These are phyloP conservation scores for Graphilbum ipis-grandicollis DNA, from an alignment of 2,329 filamentous ascomycete genomes.

Conservation along the genomic window DNA sequence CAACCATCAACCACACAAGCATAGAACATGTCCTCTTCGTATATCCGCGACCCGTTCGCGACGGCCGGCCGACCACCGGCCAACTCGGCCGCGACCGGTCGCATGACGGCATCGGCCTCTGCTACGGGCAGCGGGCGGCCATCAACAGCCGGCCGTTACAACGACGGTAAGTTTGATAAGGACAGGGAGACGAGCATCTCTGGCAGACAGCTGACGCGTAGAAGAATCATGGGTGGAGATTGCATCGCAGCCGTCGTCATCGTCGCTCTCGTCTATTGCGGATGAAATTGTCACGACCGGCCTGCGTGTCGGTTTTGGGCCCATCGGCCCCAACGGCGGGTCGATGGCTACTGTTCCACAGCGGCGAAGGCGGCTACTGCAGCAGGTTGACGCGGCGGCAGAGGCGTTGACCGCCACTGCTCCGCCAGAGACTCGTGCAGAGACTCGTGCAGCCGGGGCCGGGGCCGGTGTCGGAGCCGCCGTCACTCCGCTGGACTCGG, in stretches of 20 bases:
- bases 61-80: constrained; percentile 2
- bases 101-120: constrained; percentile 1
- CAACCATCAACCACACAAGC: too few relatives aligned
- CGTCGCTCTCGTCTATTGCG: constrained; percentile 68
- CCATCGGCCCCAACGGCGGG: constrained; percentile 25
- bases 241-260: constrained; percentile 80
- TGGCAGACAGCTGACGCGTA: constrained; percentile 8
- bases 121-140: background rate
- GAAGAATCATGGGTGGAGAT: constrained; percentile 95
- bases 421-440: too few relatives aligned
- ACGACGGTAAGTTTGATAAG: constrained; percentile 16
- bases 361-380: constrained; percentile 35
- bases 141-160: constrained; percentile 9
- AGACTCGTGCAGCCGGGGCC: too few relatives aligned
- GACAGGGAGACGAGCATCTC: background rate
- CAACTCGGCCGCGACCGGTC: constrained; percentile 2
- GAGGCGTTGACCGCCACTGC: too few relatives aligned
- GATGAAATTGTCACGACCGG: constrained; percentile 89
- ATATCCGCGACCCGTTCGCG: background rate
- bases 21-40: too few relatives aligned
- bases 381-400: constrained; percentile 12
- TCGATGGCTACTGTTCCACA: constrained; percentile 31
- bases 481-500: too few relatives aligned
- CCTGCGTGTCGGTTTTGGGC: constrained; percentile 51
- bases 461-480: too few relatives aligned